These are phyloP conservation scores for Solanum corneliomulleri DNA, from an alignment of 257 asterid species.

Conservation along the genomic window DNA sequence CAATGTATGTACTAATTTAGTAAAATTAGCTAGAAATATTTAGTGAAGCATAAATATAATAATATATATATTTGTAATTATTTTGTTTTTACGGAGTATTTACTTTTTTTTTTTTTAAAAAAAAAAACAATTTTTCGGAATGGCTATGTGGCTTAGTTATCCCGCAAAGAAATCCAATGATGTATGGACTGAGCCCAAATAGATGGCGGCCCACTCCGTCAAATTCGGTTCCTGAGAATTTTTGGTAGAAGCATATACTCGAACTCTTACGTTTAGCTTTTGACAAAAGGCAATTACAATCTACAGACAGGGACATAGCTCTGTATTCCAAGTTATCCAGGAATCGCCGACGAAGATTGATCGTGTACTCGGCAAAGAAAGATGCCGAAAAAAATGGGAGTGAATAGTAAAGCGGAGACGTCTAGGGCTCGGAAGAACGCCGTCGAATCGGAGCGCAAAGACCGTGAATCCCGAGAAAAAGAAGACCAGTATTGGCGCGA, in stretches of 20 bases:
- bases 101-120: no score
- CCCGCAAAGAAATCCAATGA: background rate
- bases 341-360: background rate
- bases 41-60: no score
- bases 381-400: conserved; percentile 96
- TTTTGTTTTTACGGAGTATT: background rate
- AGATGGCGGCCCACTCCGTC: background rate
- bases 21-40: no score
- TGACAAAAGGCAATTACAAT: background rate
- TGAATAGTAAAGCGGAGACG: conserved; percentile 84
- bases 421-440: conserved; percentile 81
- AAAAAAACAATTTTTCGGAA: background rate
- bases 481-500: conserved; percentile 94
- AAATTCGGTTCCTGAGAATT: background rate
- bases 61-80: no score
- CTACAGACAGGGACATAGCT: background rate
- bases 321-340: background rate
- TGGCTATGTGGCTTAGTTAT: background rate
- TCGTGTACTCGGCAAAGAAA: background rate
- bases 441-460: conserved; percentile 69
- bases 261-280: background rate
- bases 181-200: background rate
- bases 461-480: conserved; percentile 59
- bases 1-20: no score
- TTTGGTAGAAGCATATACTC: background rate